Evolutionary conservation across 2,329 filamentous ascomycete species (phyloP).

Genomic region (Penicillium sp.): DNA sequence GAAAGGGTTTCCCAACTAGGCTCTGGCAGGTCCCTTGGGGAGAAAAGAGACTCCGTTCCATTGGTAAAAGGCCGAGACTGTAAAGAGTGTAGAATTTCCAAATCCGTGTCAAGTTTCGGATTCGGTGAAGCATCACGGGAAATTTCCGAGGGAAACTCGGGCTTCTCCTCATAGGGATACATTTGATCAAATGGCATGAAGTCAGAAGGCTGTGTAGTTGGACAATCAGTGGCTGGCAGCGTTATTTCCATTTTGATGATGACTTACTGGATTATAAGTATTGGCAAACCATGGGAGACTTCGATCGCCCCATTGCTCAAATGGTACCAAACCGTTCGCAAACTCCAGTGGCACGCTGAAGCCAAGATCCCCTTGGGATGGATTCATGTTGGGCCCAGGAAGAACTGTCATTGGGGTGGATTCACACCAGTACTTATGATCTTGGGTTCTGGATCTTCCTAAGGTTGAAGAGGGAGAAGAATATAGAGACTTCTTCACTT

Average conservation of each 20-base stretch:
- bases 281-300: background rate
- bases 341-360: background rate
- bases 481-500: conserved; percentile 10
- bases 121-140: background rate
- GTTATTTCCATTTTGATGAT: too few relatives aligned
- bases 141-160: background rate
- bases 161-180: background rate
- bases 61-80: background rate
- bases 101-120: background rate
- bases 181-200: background rate
- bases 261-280: background rate
- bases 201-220: background rate
- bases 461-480: background rate
- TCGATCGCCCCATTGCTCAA: background rate
- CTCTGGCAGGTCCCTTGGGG: background rate
- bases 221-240: background rate
- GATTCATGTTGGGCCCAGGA: background rate
- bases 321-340: background rate
- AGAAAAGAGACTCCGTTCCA: background rate
- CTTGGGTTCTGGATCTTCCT: background rate
- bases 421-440: conserved; percentile 6
- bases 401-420: background rate
- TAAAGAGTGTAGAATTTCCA: background rate
- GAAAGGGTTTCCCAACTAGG: background rate
- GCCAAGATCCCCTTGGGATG: background rate